phyloP scores from a whole-genome alignment of 177 flowering plant genomes.

The Telopea speciosissima region DNA sequence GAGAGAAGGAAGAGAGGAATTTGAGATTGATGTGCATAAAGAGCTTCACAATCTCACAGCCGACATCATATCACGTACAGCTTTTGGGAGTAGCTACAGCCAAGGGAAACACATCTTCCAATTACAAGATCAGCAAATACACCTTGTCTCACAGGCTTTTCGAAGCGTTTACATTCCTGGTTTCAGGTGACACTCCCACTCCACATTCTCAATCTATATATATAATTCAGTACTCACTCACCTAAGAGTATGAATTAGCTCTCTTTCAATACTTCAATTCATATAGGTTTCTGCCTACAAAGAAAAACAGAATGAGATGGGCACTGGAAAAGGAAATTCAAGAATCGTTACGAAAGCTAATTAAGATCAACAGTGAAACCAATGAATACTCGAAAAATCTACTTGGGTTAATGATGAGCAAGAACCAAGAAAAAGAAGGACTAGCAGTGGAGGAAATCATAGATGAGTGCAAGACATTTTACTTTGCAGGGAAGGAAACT shows the following conservation, averaged over 20 bases:
- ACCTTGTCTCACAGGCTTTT: slow-evolving; percentile 30
- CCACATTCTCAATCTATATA: too few species aligned
- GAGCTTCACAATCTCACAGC: slow-evolving; percentile 36
- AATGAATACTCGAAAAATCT: slow-evolving; percentile 36
- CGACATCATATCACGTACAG: slow-evolving; percentile 54
- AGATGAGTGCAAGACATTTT: slow-evolving; percentile 76
- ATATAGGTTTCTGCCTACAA: slow-evolving; percentile 62
- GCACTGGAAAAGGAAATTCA: slow-evolving; percentile 48
- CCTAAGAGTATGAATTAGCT: too few species aligned
- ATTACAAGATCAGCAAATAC: slow-evolving; percentile 46
- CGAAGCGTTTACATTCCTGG: slow-evolving; percentile 59
- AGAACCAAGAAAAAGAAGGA: slow-evolving; percentile 29
- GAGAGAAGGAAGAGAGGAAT: slow-evolving; percentile 33
- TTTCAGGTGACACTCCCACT: slow-evolving; percentile 61
- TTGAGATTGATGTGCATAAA: slow-evolving; percentile 52
- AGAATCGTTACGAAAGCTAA: slow-evolving; percentile 30
- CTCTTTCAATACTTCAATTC: too few species aligned
- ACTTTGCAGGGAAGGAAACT: slow-evolving; percentile 74
- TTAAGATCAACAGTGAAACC: slow-evolving; percentile 24
- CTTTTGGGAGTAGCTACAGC: slow-evolving; percentile 39
- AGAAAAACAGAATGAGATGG: slow-evolving; percentile 50
- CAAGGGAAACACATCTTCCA: slow-evolving; percentile 59
- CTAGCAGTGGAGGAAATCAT: slow-evolving; percentile 49
- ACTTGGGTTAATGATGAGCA: slow-evolving; percentile 33
- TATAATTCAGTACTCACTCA: too few species aligned